phyloP scores from a whole-genome alignment of 192 early-diverging fungal genomes.

The Piromyces sp. region DNA sequence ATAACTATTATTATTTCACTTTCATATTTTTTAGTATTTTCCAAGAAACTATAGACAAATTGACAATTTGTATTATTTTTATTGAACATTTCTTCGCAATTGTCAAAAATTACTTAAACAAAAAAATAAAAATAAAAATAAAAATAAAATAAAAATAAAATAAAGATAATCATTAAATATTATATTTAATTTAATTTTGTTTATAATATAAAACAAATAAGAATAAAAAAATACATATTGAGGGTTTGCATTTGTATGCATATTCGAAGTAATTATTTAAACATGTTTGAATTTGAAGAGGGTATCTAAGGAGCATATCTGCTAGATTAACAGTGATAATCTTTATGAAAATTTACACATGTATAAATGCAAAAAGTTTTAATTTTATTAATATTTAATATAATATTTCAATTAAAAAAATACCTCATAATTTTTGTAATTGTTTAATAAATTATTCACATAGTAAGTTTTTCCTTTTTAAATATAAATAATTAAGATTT shows the following conservation, averaged over 20 bases:
- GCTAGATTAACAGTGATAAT: not conserved
- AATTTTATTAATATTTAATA: no score
- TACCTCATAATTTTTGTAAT: not conserved
- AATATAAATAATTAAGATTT: not conserved
- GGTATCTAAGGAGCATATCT: not conserved
- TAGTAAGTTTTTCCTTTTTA: not conserved
- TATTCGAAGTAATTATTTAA: not conserved
- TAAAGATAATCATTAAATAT: no score
- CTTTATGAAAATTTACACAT: no score
- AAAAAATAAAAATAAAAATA: no score
- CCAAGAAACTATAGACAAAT: not conserved
- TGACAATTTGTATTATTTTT: not conserved
- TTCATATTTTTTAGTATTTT: not conserved
- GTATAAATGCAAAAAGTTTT: no score
- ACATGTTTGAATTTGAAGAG: not conserved
- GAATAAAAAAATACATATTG: not conserved
- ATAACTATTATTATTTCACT: not conserved
- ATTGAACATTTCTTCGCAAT: not conserved
- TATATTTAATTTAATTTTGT: no score
- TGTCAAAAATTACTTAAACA: not conserved
- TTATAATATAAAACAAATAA: not conserved
- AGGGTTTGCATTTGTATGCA: not conserved
- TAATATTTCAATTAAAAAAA: not conserved
- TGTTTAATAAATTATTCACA: not conserved
- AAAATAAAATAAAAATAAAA: no score